Conservation (phyloP, 139 green algal genomes). For the Chlamydomonas sphaeroides region DNA sequence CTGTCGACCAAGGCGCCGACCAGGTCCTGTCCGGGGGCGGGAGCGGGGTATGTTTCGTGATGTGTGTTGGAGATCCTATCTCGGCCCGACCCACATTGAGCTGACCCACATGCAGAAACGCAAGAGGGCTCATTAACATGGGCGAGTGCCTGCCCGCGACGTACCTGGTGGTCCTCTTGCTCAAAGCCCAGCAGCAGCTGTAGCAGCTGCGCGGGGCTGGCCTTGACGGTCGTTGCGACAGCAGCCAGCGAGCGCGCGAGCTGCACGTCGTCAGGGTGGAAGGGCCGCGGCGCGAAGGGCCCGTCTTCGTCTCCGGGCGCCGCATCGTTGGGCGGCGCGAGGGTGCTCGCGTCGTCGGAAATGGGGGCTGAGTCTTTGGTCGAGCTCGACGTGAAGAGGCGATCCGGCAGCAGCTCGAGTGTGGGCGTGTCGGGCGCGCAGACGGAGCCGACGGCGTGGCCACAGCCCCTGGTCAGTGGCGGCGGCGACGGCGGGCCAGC, state of each 20-base stretch:
- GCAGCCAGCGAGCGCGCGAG: conserved; percentile 35
- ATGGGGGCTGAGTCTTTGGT: too few relatives aligned
- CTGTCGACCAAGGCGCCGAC: conserved; percentile 39
- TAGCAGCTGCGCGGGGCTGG: conserved; percentile 48
- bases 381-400: too few relatives aligned
- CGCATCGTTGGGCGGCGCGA: too few relatives aligned
- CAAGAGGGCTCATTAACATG: too few relatives aligned
- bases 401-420: too few relatives aligned
- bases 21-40: conserved; percentile 20
- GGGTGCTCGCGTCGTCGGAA: too few relatives aligned
- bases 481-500: too few relatives aligned
- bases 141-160: not conserved
- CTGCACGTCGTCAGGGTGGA: conserved; percentile 33
- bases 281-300: not conserved
- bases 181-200: conserved; percentile 52
- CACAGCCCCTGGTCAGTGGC: too few relatives aligned
- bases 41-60: not conserved
- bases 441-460: too few relatives aligned
- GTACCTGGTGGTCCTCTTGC: conserved; percentile 42
- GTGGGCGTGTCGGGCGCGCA: too few relatives aligned
- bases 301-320: conserved; percentile 1
- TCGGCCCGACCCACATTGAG: not conserved
- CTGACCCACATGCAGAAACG: too few relatives aligned
- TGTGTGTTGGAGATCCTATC: not conserved
- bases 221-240: conserved; percentile 8